Percentiles rank a stretch among this genome's conserved stretches.
Evolutionary conservation across 2,329 filamentous ascomycete genomes (phyloP).

Genomic region (Monosporascus sp.): DNA sequence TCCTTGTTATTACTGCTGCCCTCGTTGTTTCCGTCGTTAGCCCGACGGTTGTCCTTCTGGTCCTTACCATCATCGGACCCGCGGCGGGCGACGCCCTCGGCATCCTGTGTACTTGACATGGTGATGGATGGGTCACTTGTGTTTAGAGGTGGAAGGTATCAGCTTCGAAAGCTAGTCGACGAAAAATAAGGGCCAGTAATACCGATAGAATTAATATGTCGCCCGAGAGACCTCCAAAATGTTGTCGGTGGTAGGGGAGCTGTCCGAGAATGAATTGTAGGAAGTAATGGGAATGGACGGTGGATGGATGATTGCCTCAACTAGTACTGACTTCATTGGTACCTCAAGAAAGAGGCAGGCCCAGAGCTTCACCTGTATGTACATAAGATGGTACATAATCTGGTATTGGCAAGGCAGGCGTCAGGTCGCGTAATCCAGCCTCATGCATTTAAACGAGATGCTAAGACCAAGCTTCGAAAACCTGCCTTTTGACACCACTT

Average conservation of each 20-base stretch:
- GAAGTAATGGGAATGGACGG: too few species aligned
- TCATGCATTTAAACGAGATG: neutral
- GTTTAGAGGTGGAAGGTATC: neutral
- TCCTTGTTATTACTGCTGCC: constrained; percentile 51
- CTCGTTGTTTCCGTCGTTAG: constrained; percentile 52
- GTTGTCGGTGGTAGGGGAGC: neutral
- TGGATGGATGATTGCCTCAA: too few species aligned
- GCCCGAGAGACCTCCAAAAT: neutral
- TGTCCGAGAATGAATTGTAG: too few species aligned
- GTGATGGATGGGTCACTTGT: constrained; percentile 5
- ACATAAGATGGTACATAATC: neutral
- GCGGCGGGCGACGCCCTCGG: constrained; percentile 20
- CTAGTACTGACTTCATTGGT: neutral
- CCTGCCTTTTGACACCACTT: neutral
- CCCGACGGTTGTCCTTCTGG: constrained; percentile 49
- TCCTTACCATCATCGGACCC: constrained; percentile 38
- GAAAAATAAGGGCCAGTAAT: neutral
- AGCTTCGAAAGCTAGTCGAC: neutral
- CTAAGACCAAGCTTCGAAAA: neutral
- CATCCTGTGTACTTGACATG: constrained; percentile 28
- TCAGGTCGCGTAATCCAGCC: neutral
- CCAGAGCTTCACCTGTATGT: neutral
- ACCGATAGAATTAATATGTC: neutral
- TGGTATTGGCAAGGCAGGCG: neutral
- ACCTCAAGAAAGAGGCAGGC: neutral